Base-by-base conservation (phyloP, 441 rosid species). In the Gossypium lobatum region DNA sequence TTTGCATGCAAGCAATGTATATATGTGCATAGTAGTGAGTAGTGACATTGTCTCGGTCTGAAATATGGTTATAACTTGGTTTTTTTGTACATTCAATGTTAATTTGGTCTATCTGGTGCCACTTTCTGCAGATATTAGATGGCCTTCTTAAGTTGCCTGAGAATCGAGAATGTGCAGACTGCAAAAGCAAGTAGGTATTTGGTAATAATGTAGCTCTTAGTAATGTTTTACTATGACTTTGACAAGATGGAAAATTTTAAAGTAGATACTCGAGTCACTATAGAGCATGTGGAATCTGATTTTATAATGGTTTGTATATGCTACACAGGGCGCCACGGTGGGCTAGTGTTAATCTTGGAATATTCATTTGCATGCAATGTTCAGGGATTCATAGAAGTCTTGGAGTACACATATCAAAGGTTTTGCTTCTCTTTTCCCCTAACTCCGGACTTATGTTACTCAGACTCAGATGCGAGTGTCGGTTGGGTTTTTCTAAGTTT, bases 371-470 rank as follows among this genome's bases (percentile, higher is more conserved):
- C 87, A 83, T 91, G 89, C 96, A 88, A 60, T 89, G 96, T 78
- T 89, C 96, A 11, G 96, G 96, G 75, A 75, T 89, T 65, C 96
- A 91, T 76, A 83, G 96, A 78, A 85, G 93, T 77, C 92, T 91
- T 66, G 96, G 96, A 37, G 93, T 91, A 45, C 93, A 91, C 82
- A 89, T 89, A 85, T 86, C 96, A 17, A 89, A 91, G 89, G 96
- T 91, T 75, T 59, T 63, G 16, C 52, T 55, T 70, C 57, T 63
- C 4, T 14, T 39, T 31, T 25, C 31, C 39, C 17, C 25, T 34
- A 9, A 45, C 16, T 60, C 20, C 28, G 9, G 23, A 34, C 8
- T 34, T 34, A 34, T 6, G 9, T 34, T 34, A 6, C 42, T 34
- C 42, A 34, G 42, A 34, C 42, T 34, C 42, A 6, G 42, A 34